These are phyloP conservation scores for Colletotrichum euphorbiae DNA, from an alignment of 2,329 filamentous ascomycete genomes.

Conservation along the genomic window DNA sequence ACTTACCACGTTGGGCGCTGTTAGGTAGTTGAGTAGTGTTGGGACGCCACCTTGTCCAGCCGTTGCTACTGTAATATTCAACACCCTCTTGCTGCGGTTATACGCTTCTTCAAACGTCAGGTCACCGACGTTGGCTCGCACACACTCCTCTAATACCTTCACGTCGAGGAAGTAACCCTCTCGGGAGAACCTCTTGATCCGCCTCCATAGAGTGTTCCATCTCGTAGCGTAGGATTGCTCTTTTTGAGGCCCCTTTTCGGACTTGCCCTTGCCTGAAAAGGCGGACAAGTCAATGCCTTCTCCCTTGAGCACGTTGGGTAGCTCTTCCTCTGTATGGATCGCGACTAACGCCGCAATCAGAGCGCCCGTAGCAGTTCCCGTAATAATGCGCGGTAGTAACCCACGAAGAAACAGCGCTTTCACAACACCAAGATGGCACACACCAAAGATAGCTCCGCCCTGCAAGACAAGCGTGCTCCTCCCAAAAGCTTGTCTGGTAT, in stretches of 20 bases:
- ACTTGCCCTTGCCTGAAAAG: slow-evolving; percentile 61
- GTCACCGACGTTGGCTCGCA: slow-evolving; percentile 87
- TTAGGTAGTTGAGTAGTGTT: slow-evolving; percentile 90
- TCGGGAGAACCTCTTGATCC: slow-evolving; percentile 74
- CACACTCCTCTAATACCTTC: slow-evolving; percentile 83
- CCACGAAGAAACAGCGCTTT: slow-evolving; percentile 86
- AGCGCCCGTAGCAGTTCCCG: slow-evolving; percentile 90
- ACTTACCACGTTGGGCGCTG: slow-evolving; percentile 90
- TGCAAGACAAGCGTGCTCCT: slow-evolving; percentile 87
- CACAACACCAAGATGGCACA: slow-evolving; percentile 91
- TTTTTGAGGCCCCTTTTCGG: slow-evolving; percentile 47
- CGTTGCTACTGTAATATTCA: slow-evolving; percentile 92
- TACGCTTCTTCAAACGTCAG: slow-evolving; percentile 95
- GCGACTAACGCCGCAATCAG: slow-evolving; percentile 90
- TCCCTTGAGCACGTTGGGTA: slow-evolving; percentile 80
- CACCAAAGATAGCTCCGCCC: slow-evolving; percentile 89
- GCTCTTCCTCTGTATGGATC: slow-evolving; percentile 86
- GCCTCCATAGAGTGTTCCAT: slow-evolving; percentile 72
- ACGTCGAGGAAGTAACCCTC: slow-evolving; percentile 90
- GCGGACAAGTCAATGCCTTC: slow-evolving; percentile 86
- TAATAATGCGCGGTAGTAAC: slow-evolving; percentile 88
- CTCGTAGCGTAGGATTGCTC: slow-evolving; percentile 55
- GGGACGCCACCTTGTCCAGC: slow-evolving; percentile 80
- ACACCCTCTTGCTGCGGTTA: slow-evolving; percentile 81
- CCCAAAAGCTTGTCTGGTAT: slow-evolving; percentile 89